Conservation (phyloP, 2,329 filamentous ascomycete species). For the Arthroderma sp. region DNA sequence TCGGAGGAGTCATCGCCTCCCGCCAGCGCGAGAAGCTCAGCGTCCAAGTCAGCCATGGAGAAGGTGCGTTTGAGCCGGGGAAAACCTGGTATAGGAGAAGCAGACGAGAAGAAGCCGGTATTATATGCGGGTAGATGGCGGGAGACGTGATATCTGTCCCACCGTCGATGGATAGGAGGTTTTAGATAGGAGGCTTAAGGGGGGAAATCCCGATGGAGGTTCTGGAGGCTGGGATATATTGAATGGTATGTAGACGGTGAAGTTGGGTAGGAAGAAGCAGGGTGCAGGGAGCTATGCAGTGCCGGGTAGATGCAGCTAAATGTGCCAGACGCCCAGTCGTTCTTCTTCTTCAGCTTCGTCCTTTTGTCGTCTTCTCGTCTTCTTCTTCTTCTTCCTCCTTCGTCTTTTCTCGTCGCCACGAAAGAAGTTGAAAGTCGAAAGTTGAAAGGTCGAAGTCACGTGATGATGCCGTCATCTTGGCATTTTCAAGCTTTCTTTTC, state of each 20-base stretch:
- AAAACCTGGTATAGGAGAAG: neutral
- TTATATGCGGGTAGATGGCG: neutral
- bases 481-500: too few relatives aligned
- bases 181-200: too few relatives aligned
- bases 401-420: neutral
- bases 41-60: conserved; percentile 76
- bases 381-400: neutral
- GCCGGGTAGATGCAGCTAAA: neutral
- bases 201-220: too few relatives aligned
- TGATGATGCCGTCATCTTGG: neutral
- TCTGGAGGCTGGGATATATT: too few relatives aligned
- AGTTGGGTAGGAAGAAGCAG: too few relatives aligned
- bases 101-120: neutral
- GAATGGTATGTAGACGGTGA: too few relatives aligned
- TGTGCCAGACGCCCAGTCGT: neutral
- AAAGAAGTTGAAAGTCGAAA: conserved; percentile 13
- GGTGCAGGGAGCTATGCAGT: too few relatives aligned
- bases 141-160: neutral
- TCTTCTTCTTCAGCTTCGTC: neutral
- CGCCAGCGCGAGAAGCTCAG: conserved; percentile 84
- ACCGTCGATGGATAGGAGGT: neutral
- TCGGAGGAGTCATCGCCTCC: conserved; percentile 52
- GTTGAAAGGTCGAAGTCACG: neutral
- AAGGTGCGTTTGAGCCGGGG: neutral
- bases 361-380: neutral